These are phyloP conservation scores for Tolypocladium ophioglossoides DNA, from an alignment of 2,329 filamentous ascomycete genomes.

Conservation along the genomic window DNA sequence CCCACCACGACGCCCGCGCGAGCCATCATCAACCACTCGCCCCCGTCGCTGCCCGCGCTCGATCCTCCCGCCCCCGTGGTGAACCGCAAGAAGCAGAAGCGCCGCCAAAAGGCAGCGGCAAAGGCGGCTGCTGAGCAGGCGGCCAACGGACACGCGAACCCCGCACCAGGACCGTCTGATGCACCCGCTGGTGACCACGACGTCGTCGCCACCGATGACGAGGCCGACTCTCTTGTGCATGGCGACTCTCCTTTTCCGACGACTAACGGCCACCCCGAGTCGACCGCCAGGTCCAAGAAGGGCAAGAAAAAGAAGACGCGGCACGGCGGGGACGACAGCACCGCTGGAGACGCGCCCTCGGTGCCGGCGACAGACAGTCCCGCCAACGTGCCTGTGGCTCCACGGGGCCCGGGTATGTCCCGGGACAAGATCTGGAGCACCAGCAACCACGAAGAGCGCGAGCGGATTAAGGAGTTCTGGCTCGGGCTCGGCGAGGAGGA, in stretches of 20 bases:
- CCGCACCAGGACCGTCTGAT: slow-evolving; percentile 17
- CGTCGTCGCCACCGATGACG: slow-evolving; percentile 44
- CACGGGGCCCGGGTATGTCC: slow-evolving; percentile 36
- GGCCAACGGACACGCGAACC: slow-evolving; percentile 30
- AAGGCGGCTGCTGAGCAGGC: slow-evolving; percentile 40
- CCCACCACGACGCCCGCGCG: slow-evolving; percentile 25
- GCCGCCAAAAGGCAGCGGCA: slow-evolving; percentile 74
- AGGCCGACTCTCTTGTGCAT: slow-evolving; percentile 30
- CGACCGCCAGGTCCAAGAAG: slow-evolving; percentile 42
- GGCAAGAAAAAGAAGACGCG: slow-evolving; percentile 62
- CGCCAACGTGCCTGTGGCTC: slow-evolving; percentile 17
- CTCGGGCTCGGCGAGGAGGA: slow-evolving; percentile 88
- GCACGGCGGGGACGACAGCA: slow-evolving; percentile 14
- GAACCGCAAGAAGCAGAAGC: slow-evolving; percentile 93
- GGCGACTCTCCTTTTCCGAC: slow-evolving; percentile 12
- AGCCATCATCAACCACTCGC: slow-evolving; percentile 20
- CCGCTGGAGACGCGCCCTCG: slow-evolving; percentile 6
- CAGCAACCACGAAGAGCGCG: slow-evolving; percentile 83
- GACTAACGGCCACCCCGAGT: slow-evolving; percentile 17
- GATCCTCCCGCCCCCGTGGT: slow-evolving; percentile 38
- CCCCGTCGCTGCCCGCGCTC: slow-evolving; percentile 12
- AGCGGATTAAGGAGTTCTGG: slow-evolving; percentile 98
- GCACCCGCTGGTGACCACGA: slow-evolving; percentile 31
- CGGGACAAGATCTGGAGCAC: slow-evolving; percentile 97
- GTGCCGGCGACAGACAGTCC: neutral